Evolutionary conservation across 192 early-diverging fungal species (phyloP).

Genomic region (Podila clonocystis): DNA sequence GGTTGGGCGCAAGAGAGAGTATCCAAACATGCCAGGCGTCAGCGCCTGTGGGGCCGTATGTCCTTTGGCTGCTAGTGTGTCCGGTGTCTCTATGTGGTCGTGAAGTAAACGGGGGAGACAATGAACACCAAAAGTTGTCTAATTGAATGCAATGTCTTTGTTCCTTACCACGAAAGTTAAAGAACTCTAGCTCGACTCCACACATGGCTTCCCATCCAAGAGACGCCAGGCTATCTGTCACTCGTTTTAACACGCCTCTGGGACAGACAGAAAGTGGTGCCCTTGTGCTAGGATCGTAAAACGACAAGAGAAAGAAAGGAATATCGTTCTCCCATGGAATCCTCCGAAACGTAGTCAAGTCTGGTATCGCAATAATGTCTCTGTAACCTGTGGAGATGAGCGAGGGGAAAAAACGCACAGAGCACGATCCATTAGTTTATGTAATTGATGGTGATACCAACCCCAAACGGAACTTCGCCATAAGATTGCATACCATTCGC

Average conservation of each 20-base stretch:
- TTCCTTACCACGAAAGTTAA: slow-evolving; percentile 72
- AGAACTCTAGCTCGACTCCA: slow-evolving; percentile 79
- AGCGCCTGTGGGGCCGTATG: slow-evolving; percentile 65
- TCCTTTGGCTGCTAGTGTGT: slow-evolving; percentile 69
- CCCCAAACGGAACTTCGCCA: too few relatives aligned
- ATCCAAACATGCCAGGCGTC: slow-evolving; percentile 87
- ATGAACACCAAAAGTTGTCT: too few relatives aligned
- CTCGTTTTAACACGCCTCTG: slow-evolving; percentile 58
- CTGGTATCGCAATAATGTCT: slow-evolving; percentile 72
- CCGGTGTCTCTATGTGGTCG: slow-evolving; percentile 67
- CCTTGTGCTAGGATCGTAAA: slow-evolving; percentile 63
- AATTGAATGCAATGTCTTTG: too few relatives aligned
- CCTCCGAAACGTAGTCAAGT: slow-evolving; percentile 67
- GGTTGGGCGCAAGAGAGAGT: slow-evolving; percentile 73
- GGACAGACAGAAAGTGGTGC: slow-evolving; percentile 72
- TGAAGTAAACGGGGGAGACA: too few relatives aligned
- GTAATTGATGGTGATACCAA: too few relatives aligned
- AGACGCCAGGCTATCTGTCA: slow-evolving; percentile 72
- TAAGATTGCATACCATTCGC: slow-evolving; percentile 34
- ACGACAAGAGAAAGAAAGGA: slow-evolving; percentile 74
- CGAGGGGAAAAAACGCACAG: neutral
- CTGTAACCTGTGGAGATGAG: slow-evolving; percentile 51
- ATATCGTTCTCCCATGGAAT: slow-evolving; percentile 79
- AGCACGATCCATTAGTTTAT: too few relatives aligned
- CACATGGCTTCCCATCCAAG: slow-evolving; percentile 53